Evolutionary conservation across 257 asterid genomes (phyloP).

Genomic region (Solanum neorickii): DNA sequence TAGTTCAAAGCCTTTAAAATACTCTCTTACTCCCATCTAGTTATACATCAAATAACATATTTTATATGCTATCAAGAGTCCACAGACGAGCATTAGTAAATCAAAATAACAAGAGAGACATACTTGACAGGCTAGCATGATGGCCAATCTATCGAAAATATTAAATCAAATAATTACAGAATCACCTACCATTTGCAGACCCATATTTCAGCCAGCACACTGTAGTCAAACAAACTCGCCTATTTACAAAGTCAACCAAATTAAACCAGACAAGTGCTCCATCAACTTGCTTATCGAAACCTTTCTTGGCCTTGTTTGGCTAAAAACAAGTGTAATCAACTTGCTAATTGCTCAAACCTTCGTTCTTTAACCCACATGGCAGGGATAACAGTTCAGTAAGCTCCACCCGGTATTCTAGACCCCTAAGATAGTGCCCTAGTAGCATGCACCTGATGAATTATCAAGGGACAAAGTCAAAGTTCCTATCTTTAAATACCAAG

Average conservation of each 20-base stretch:
- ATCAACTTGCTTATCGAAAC: background rate
- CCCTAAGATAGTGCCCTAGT: conserved; percentile 87
- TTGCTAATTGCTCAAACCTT: conserved; percentile 17
- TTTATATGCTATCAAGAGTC: background rate
- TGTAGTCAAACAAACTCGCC: background rate
- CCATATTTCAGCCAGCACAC: background rate
- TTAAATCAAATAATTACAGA: background rate
- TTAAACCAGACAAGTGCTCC: background rate
- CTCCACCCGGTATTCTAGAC: conserved; percentile 75
- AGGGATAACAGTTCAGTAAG: conserved; percentile 59
- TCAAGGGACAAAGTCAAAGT: background rate
- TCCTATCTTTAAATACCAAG: background rate
- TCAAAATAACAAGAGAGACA: background rate
- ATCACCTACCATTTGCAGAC: background rate
- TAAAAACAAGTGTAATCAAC: conserved; percentile 5
- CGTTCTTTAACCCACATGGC: conserved; percentile 18
- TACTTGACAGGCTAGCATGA: background rate
- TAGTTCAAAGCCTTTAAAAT: background rate
- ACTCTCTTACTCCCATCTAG: background rate
- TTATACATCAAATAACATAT: background rate
- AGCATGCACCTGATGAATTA: conserved; percentile 71
- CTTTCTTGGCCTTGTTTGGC: background rate
- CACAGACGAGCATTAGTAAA: background rate
- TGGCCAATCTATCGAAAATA: background rate
- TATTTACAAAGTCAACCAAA: background rate